phyloP scores from a whole-genome alignment of 2,329 filamentous ascomycete genomes.

The Xylariaceae sp. region DNA sequence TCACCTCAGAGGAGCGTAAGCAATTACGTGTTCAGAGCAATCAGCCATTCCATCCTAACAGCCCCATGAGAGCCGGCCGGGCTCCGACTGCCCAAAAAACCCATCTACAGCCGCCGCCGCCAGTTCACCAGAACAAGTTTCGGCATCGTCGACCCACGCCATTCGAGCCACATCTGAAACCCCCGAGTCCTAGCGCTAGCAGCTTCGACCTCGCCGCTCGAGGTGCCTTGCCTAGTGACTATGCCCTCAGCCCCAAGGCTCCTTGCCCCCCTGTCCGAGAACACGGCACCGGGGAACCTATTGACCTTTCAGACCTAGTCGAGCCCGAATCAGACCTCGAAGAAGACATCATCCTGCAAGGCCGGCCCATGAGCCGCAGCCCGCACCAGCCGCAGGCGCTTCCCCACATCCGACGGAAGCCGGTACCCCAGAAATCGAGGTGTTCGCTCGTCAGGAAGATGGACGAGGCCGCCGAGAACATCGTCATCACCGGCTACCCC shows the following conservation, averaged over 20 bases:
- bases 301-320: conserved; percentile 10
- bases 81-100: not conserved
- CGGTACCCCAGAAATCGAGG: not conserved
- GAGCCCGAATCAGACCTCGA: not conserved
- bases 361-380: conserved; percentile 2
- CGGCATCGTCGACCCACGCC: conserved; percentile 1
- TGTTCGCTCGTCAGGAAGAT: conserved; percentile 19
- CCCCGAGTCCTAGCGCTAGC: not conserved
- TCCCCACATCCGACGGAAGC: not conserved
- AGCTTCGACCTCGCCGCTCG: conserved; percentile 8
- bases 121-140: conserved; percentile 1
- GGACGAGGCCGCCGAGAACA: conserved; percentile 12
- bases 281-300: conserved; percentile 2
- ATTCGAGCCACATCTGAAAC: conserved; percentile 1
- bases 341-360: not conserved
- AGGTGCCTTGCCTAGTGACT: not conserved
- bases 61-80: conserved; percentile 5
- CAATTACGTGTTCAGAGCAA: not conserved
- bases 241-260: not conserved
- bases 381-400: conserved; percentile 4
- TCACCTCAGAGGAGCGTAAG: conserved; percentile 11
- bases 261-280: not conserved
- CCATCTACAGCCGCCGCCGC: conserved; percentile 3
- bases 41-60: conserved; percentile 7
- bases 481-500: conserved; percentile 9